Conservation (phyloP, 192 early-diverging fungal species). For the Coemansia sp. region DNA sequence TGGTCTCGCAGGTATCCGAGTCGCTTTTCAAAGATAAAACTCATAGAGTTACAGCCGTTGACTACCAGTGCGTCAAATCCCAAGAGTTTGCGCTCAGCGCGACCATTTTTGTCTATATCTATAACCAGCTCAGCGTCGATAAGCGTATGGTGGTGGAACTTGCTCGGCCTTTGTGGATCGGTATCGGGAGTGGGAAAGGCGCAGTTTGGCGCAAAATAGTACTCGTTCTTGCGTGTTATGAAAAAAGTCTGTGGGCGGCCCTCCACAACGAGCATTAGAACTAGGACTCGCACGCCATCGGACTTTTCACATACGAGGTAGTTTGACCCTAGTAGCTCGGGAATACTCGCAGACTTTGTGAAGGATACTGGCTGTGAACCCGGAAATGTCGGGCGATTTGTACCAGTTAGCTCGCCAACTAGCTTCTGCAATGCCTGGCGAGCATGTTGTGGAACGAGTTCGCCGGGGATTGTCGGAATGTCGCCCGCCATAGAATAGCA, state of each 20-base stretch:
- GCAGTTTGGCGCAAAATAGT: constrained; percentile 61
- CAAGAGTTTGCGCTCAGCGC: constrained; percentile 48
- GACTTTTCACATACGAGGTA: constrained; percentile 86
- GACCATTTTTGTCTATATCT: constrained; percentile 65
- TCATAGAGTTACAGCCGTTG: constrained; percentile 57
- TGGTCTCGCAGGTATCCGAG: constrained; percentile 67
- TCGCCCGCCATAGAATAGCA: constrained; percentile 10
- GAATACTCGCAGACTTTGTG: constrained; percentile 11
- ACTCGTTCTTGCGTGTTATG: constrained; percentile 77
- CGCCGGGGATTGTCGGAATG: constrained; percentile 25
- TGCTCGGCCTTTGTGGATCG: constrained; percentile 2
- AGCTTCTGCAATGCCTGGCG: constrained; percentile 12
- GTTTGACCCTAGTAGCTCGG: constrained; percentile 20
- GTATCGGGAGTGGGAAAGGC: constrained; percentile 62
- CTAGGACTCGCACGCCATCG: constrained; percentile 70
- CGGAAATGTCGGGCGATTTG: constrained; percentile 10
- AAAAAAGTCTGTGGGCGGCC: constrained; percentile 8
- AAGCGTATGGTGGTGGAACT: constrained; percentile 69
- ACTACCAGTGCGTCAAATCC: constrained; percentile 75
- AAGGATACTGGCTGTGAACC: constrained; percentile 48
- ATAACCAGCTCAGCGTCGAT: constrained; percentile 92
- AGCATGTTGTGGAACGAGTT: neutral
- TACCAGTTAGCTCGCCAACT: constrained; percentile 8
- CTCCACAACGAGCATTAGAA: constrained; percentile 26
- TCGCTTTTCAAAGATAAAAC: constrained; percentile 60